Base-by-base conservation (phyloP, 2,329 filamentous ascomycete species). In the Alternaria infectoria region DNA sequence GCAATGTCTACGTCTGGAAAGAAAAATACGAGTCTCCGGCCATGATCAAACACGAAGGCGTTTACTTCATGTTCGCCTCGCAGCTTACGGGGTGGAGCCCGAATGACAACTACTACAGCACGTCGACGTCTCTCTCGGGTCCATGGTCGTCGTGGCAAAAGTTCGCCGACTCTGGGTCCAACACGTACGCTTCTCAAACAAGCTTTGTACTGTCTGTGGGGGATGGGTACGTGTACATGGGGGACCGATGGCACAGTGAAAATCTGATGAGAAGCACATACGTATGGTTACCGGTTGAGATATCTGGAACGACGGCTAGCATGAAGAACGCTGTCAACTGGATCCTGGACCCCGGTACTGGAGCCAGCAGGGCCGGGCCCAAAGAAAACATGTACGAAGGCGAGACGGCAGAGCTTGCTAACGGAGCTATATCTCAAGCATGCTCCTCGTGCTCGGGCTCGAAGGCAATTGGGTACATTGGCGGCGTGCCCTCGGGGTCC, bases 61-160 rank as follows among this genome's bases (percentile, higher is more conserved):
- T 84, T 0, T 91, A 90, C 76, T 91, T 86, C 77, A 86, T 91
- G 79, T 90, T 91, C 71, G 88, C 86, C 3, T 88, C 86, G 0
- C 75, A 77, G 44, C 72, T 80, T 2, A 74, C 73, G 0, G 78
- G 78, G 3, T 88, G 86, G 87, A 81, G 86, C 61, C 80, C 88
- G 10, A 90, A 90, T 66, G 89, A 91, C 73, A 91, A 91, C 70
- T 82, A 86, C 32, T 89, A 90, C 76, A 85, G 83, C 70, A 89
- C 87, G 3, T 83, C 88, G 0, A 86, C 84, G 2, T 86, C 81
- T 2, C 79, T 90, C 0, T 78, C 82, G 0, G 87, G 88, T 0
- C 87, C 88, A 0, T 91, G 89, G 89, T 86, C 86, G 0, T 74
- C 80, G 0, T 90, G 88, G 86, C 81, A 81, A 4, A 84, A 84